Percentiles rank a stretch among this genome's conserved stretches.
Evolutionary conservation across 345 rosid genomes (phyloP).

Genomic region (Eucalyptus pauciflora): DNA sequence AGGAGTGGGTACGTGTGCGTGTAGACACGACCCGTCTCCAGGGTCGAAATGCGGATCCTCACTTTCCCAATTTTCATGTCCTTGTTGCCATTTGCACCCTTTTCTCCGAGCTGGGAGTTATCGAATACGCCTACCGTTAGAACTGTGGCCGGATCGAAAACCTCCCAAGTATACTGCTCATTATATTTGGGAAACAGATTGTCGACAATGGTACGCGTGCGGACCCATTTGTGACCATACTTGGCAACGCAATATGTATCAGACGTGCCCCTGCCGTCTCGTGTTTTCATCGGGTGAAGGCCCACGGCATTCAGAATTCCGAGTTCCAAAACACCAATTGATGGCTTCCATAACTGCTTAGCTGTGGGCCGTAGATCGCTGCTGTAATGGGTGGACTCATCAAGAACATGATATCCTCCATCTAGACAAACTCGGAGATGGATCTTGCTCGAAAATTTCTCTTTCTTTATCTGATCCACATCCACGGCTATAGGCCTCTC

Average conservation of each 20-base stretch:
- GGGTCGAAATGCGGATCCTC: constrained; percentile 80
- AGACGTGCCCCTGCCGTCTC: constrained; percentile 80
- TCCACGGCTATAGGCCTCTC: constrained; percentile 76
- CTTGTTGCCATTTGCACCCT: constrained; percentile 22
- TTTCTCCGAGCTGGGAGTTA: constrained; percentile 81
- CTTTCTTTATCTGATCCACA: constrained; percentile 71
- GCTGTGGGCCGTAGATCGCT: constrained; percentile 97
- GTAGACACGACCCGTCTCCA: constrained; percentile 83
- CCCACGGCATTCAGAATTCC: constrained; percentile 84
- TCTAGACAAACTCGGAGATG: constrained; percentile 88
- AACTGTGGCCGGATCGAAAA: constrained; percentile 88
- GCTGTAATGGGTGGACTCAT: constrained; percentile 92
- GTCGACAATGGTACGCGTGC: constrained; percentile 85
- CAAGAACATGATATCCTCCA: constrained; percentile 96
- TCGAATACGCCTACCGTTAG: constrained; percentile 87
- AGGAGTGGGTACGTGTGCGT: constrained; percentile 90
- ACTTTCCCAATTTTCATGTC: constrained; percentile 92
- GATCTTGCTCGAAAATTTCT: constrained; percentile 82
- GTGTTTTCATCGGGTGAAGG: constrained; percentile 87
- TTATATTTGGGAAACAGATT: constrained; percentile 77
- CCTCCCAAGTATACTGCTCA: constrained; percentile 98
- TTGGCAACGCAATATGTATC: constrained; percentile 96
- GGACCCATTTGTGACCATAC: constrained; percentile 95
- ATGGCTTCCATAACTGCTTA: constrained; percentile 82
- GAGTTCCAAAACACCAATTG: constrained; percentile 80